phyloP scores from a whole-genome alignment of 2,329 filamentous ascomycete genomes.

The Penicillium vulpinum region DNA sequence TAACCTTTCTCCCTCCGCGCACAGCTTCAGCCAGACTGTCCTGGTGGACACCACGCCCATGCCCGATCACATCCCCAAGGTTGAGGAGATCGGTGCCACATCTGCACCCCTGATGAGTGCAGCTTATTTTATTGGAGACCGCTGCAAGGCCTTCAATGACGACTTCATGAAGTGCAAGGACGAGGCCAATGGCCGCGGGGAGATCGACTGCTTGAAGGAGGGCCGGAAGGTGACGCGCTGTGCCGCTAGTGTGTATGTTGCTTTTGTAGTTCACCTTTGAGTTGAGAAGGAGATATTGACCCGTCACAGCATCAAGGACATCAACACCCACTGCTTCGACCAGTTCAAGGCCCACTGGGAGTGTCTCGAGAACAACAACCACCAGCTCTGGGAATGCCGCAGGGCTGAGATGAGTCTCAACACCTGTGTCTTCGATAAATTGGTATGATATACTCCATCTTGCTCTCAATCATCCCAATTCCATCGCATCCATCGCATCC shows the following conservation, averaged over 20 bases:
- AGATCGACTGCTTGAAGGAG: constrained; percentile 94
- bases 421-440: constrained; percentile 91
- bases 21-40: constrained; percentile 89
- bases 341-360: constrained; percentile 94
- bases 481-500: neutral
- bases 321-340: constrained; percentile 90
- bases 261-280: neutral
- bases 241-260: constrained; percentile 87
- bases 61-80: constrained; percentile 85
- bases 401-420: constrained; percentile 85
- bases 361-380: constrained; percentile 96
- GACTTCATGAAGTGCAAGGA: constrained; percentile 99
- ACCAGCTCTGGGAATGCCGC: constrained; percentile 95
- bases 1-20: constrained; percentile 26
- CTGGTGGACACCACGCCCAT: constrained; percentile 96
- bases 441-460: constrained; percentile 62
- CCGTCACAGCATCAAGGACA: constrained; percentile 73
- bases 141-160: constrained; percentile 94
- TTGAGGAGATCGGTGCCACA: constrained; percentile 88
- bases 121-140: constrained; percentile 93
- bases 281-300: neutral
- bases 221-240: constrained; percentile 95
- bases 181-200: constrained; percentile 84
- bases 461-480: neutral
- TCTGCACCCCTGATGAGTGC: constrained; percentile 91